Evolutionary conservation across 331 rosid species (phyloP), one percentile per base, ranked within the genome.

Genomic region (Prunus yedoensis): DNA sequence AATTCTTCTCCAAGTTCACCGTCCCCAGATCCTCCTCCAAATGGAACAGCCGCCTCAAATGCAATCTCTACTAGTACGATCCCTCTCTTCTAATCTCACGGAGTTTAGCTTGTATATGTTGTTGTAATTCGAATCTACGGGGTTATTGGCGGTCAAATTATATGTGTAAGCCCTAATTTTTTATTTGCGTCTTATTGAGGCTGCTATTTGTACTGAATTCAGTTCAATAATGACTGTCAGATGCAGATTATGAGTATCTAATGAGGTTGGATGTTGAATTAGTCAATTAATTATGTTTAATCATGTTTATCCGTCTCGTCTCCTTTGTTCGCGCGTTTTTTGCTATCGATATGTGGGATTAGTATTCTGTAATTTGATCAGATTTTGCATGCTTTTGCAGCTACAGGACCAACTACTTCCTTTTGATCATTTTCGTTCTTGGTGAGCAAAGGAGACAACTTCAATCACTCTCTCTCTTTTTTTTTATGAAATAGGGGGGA

Each of bases 41-140:
- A 83, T 95, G 97, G 99, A 88, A 74, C 61, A 90, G 96, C 89
- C 97, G 99, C 77, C 90, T 94, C 88, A 95, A 95, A 87, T 95
- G 99, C 99, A 95, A 95, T 78, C 89, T 95, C 85, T 92, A 95
- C 87, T 95, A 95, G 99, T 92, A 85, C 74, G 74, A 20, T 53
- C 73, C 54, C 17, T 38, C 21, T 32, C 35, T 10, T 45, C 5
- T 15, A 17, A 69, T 70, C 41, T 32, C 4, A 43, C 17, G 1
- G 18, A 62, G 16, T 46, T 35, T 1, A 59, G 18, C 53, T 30
- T 2, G 17, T 7, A 8, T 2, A 3, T 13, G 10, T 9, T 13
- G 18, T 49, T 58, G 28, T 18, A n/a, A 52, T 51, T 25, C 61
- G 73, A 53, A 66, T 73, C n/a, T 18, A 52, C 16, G n/a, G 3